These are phyloP conservation scores for Komagataella kurtzmanii DNA, from an alignment of 805 yeast genomes.

Conservation along the genomic window DNA sequence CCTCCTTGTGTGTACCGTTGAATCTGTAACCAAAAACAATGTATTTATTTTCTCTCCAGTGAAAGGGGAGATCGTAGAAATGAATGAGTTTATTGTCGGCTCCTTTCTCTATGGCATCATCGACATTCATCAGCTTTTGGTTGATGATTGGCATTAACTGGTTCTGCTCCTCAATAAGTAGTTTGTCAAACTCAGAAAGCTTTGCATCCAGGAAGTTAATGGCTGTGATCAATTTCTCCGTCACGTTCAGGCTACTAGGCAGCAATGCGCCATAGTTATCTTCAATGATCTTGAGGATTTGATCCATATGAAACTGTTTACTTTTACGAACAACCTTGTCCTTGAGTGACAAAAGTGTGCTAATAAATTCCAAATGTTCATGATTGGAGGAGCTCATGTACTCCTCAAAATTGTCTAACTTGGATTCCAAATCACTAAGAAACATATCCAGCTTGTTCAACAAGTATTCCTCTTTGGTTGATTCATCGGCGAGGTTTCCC, in stretches of 20 bases:
- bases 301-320: background rate
- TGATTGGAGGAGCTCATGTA: slow-evolving; percentile 7
- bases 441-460: slow-evolving; percentile 12
- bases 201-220: slow-evolving; percentile 25
- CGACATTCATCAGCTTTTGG: slow-evolving; percentile 30
- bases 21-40: slow-evolving; percentile 81
- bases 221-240: slow-evolving; percentile 20
- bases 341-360: slow-evolving; percentile 5
- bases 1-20: slow-evolving; percentile 44
- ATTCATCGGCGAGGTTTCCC: background rate
- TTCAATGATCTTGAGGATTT: slow-evolving; percentile 11
- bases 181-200: slow-evolving; percentile 22
- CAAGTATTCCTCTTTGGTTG: slow-evolving; percentile 13
- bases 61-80: slow-evolving; percentile 79
- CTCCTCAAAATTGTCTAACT: slow-evolving; percentile 14
- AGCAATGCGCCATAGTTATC: slow-evolving; percentile 13
- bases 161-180: slow-evolving; percentile 15
- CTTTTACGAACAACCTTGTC: slow-evolving; percentile 10
- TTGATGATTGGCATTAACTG: slow-evolving; percentile 14
- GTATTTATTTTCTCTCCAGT: slow-evolving; percentile 87
- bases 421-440: slow-evolving; percentile 1
- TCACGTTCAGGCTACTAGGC: slow-evolving; percentile 6
- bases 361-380: background rate
- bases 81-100: slow-evolving; percentile 36
- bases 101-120: slow-evolving; percentile 30